Evolutionary conservation across 352 stramenopile genomes (phyloP).

Genomic region (Pythium biforme): DNA sequence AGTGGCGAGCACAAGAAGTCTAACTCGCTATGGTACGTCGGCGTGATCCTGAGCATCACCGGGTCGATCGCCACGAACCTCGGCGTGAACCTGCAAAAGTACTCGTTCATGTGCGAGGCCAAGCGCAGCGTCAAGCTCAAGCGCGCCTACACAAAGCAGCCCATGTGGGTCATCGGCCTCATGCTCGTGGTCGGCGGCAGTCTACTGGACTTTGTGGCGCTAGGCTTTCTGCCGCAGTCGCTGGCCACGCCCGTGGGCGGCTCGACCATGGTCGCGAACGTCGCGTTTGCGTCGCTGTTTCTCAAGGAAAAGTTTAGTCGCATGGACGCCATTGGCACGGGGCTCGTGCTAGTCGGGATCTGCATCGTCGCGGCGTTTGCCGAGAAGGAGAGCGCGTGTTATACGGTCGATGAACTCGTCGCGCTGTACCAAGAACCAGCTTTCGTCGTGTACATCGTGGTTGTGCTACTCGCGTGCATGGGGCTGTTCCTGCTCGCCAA

Average conservation of each 20-base stretch:
- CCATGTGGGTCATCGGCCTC: slow-evolving; percentile 78
- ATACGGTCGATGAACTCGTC: slow-evolving; percentile 74
- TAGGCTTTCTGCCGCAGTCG: slow-evolving; percentile 80
- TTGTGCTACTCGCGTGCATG: slow-evolving; percentile 43
- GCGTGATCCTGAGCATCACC: slow-evolving; percentile 74
- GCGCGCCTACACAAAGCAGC: slow-evolving; percentile 73
- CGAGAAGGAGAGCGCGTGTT: slow-evolving; percentile 71
- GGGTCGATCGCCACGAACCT: slow-evolving; percentile 80
- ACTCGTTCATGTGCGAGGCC: slow-evolving; percentile 84
- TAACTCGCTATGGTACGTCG: slow-evolving; percentile 60
- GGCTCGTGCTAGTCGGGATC: slow-evolving; percentile 68
- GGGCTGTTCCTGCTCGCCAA: slow-evolving; percentile 39
- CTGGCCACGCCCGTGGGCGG: slow-evolving; percentile 77
- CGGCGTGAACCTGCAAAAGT: slow-evolving; percentile 88
- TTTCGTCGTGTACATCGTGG: slow-evolving; percentile 67
- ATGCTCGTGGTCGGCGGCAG: slow-evolving; percentile 70
- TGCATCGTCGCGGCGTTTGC: slow-evolving; percentile 79
- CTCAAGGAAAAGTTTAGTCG: slow-evolving; percentile 72
- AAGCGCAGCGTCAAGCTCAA: slow-evolving; percentile 57
- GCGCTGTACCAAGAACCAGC: slow-evolving; percentile 56
- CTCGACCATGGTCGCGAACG: slow-evolving; percentile 83
- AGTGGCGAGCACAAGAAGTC: background rate
- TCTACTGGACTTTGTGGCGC: slow-evolving; percentile 67
- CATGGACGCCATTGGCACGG: slow-evolving; percentile 61
- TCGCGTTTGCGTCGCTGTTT: slow-evolving; percentile 77